Conservation (phyloP, 257 asterid species). For the Fraxinus excelsior region DNA sequence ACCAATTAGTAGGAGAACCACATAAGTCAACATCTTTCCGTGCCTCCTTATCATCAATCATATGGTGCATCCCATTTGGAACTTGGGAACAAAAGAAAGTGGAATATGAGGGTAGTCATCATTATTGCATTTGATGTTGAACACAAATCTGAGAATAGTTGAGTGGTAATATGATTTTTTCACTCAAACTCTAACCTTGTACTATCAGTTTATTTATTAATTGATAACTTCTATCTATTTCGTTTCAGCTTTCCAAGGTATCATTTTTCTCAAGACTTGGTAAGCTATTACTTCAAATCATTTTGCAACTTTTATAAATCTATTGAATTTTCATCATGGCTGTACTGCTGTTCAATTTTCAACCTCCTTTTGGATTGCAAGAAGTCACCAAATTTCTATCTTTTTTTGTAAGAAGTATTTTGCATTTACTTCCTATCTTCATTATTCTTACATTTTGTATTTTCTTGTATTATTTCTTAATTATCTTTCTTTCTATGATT, state of each 20-base stretch:
- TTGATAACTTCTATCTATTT: too few species aligned
- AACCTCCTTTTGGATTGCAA: background rate
- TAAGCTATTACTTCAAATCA: slow-evolving; percentile 36
- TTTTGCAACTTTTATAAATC: background rate
- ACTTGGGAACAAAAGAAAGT: slow-evolving; percentile 26
- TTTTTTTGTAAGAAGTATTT: background rate
- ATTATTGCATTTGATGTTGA: too few species aligned
- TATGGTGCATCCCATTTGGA: slow-evolving; percentile 45
- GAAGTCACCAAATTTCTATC: background rate
- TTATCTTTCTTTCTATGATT: slow-evolving; percentile 33
- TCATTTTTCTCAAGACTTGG: slow-evolving; percentile 72
- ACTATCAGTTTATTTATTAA: background rate
- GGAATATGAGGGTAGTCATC: too few species aligned
- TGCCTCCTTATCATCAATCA: slow-evolving; percentile 39
- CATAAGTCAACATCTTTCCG: too few species aligned
- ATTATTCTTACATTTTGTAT: background rate
- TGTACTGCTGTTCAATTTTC: background rate
- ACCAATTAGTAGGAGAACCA: too few species aligned
- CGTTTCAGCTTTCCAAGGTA: slow-evolving; percentile 31
- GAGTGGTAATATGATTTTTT: background rate
- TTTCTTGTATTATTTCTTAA: background rate
- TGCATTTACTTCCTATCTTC: background rate
- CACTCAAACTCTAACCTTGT: slow-evolving; percentile 18
- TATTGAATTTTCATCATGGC: background rate
- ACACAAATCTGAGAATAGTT: too few species aligned